Evolutionary conservation across 805 yeast species (phyloP).

Genomic region (Saccharomycopsis fodiens): DNA sequence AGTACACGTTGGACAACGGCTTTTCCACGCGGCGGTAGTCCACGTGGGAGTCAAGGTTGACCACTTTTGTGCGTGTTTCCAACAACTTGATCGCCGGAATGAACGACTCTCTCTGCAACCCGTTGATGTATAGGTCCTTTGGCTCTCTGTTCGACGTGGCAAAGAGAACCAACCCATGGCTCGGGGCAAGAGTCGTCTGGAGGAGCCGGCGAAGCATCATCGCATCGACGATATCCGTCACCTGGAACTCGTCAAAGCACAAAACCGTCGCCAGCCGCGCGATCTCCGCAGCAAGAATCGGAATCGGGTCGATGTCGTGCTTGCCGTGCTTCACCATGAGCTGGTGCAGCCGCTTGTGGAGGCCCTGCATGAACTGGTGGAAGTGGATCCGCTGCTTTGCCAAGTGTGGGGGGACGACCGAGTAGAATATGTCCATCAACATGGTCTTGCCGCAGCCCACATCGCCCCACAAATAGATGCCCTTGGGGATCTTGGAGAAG

Average conservation of each 20-base stretch:
- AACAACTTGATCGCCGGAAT: constrained; percentile 85
- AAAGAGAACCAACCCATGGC: constrained; percentile 79
- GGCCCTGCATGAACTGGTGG: constrained; percentile 93
- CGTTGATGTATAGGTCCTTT: constrained; percentile 85
- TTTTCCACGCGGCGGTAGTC: constrained; percentile 87
- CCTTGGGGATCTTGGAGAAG: constrained; percentile 49
- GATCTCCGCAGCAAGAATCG: constrained; percentile 74
- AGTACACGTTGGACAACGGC: constrained; percentile 75
- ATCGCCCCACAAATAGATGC: constrained; percentile 91
- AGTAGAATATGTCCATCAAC: constrained; percentile 93
- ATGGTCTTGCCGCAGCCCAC: constrained; percentile 98
- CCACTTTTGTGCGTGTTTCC: constrained; percentile 66
- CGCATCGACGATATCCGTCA: constrained; percentile 97
- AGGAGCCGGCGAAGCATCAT: constrained; percentile 81
- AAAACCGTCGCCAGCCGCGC: constrained; percentile 69
- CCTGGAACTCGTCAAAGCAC: constrained; percentile 97
- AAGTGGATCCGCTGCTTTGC: constrained; percentile 82
- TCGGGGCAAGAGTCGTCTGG: constrained; percentile 55
- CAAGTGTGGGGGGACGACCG: constrained; percentile 70
- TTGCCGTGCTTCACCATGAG: constrained; percentile 55
- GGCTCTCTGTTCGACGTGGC: constrained; percentile 96
- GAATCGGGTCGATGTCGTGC: constrained; percentile 71
- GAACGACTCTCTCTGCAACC: constrained; percentile 86
- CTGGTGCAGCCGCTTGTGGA: constrained; percentile 82
- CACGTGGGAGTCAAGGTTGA: constrained; percentile 80